Base-by-base conservation (phyloP, 257 asterid species). In the Pogostemon cablin region DNA sequence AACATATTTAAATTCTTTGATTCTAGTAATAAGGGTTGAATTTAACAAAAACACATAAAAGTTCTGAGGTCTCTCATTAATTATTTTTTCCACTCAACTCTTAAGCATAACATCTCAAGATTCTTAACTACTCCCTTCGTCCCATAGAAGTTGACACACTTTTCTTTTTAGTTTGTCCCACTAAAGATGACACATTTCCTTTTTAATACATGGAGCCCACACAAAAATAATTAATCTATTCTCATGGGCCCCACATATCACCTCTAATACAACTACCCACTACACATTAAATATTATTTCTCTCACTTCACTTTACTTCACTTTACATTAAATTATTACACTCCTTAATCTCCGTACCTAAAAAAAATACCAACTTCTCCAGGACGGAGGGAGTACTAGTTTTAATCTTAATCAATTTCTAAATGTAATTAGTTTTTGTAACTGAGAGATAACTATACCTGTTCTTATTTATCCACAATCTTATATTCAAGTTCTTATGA, bases 401-500 rank as follows among this genome's bases (percentile, higher is more conserved):
- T 34, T 34, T 12, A 53, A 37, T 71, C 65, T 20, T n/a, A 62
- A 17, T 20, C 9, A 41, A 62, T 40, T 20, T 17, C 40, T 8
- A 9, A 25, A 39, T 70, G 73, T 65, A 62, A 42, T 73, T 66
- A 44, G 69, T 41, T 68, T 47, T 9, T 39, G 57, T 53, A 63
- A 35, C 59, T 52, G 7, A 42, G 41, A 42, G 20, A 6, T 6
- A 65, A 46, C 56, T 35, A 20, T 61, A 64, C 46, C 9, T 54
- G 43, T 77, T 57, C 62, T 9, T 58, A 34, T 55, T 63, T 60
- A 3, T 68, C 59, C 40, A n/a, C 37, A 58, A 66, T 41, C 41
- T 37, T 8, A 62, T 37, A 52, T 52, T 71, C 72, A 20, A 72
- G 53, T 60, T 72, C 65, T 54, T 68, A 57, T 77, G 53, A 68